Evolutionary conservation across 2,329 filamentous ascomycete genomes (phyloP).

Genomic region (Ophiocordyceps unilateralis): DNA sequence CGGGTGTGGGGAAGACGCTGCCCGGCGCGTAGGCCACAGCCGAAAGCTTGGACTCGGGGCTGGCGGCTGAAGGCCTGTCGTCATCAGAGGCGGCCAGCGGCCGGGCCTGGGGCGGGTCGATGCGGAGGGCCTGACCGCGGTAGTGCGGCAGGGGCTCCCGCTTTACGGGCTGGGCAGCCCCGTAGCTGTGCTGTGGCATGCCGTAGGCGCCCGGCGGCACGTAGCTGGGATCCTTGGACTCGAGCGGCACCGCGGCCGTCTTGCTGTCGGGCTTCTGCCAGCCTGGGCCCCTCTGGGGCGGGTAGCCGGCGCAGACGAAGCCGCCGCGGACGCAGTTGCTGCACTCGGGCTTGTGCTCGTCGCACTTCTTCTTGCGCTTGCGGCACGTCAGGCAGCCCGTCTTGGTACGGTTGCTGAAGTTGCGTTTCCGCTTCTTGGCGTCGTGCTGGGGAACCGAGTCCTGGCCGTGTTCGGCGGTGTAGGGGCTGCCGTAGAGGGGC

Average conservation of each 20-base stretch:
- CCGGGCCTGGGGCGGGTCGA: slow-evolving; percentile 44
- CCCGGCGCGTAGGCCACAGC: slow-evolving; percentile 35
- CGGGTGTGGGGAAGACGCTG: slow-evolving; percentile 43
- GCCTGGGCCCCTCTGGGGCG: slow-evolving; percentile 50
- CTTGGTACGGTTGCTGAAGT: slow-evolving; percentile 91
- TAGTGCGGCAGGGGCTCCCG: slow-evolving; percentile 42
- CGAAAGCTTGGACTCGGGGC: slow-evolving; percentile 45
- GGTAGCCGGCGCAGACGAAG: slow-evolving; percentile 84
- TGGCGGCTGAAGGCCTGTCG: slow-evolving; percentile 36
- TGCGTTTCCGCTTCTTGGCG: slow-evolving; percentile 54
- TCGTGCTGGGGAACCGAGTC: slow-evolving; percentile 37
- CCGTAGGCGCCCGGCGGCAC: slow-evolving; percentile 44
- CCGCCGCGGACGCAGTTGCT: slow-evolving; percentile 82
- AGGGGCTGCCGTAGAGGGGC: slow-evolving; percentile 23
- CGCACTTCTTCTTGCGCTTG: slow-evolving; percentile 91
- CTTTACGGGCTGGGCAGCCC: slow-evolving; percentile 21
- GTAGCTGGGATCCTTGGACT: slow-evolving; percentile 63
- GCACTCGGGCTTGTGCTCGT: slow-evolving; percentile 84
- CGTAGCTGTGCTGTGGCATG: slow-evolving; percentile 33
- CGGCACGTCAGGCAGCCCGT: slow-evolving; percentile 89
- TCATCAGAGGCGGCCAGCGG: slow-evolving; percentile 35
- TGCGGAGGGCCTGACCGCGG: slow-evolving; percentile 42
- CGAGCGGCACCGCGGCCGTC: slow-evolving; percentile 53
- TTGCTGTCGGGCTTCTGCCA: slow-evolving; percentile 66
- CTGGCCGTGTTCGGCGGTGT: slow-evolving; percentile 29